Percentiles rank a stretch among this genome's conserved stretches.
Evolutionary conservation across 352 stramenopile genomes (phyloP).

Genomic region (Pythium oligandrum): DNA sequence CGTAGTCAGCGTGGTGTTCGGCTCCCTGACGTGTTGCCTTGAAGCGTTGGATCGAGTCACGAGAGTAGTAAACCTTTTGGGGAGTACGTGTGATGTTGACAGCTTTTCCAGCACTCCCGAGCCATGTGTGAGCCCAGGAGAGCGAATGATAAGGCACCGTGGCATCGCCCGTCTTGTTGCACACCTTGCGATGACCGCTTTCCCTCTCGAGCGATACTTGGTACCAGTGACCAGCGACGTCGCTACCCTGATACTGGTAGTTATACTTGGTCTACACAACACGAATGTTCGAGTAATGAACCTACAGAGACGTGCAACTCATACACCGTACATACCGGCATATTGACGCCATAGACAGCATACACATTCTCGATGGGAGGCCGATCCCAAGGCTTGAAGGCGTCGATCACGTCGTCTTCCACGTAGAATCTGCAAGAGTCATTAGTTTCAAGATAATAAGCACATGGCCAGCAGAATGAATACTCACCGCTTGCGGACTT

Average conservation of each 20-base stretch:
- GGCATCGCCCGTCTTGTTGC: conserved; percentile 67
- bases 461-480: neutral
- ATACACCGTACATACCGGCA: conserved; percentile 33
- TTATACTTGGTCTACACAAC: conserved; percentile 52
- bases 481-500: conserved; percentile 35
- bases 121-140: conserved; percentile 74
- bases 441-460: neutral
- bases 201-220: conserved; percentile 54
- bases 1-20: conserved; percentile 63
- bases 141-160: conserved; percentile 80
- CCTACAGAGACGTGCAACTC: too few relatives aligned
- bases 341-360: conserved; percentile 70
- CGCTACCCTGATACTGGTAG: conserved; percentile 63
- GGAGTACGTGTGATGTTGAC: conserved; percentile 71
- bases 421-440: conserved; percentile 45
- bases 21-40: conserved; percentile 33
- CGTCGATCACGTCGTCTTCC: conserved; percentile 58
- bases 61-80: conserved; percentile 70
- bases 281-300: too few relatives aligned
- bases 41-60: conserved; percentile 45
- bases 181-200: conserved; percentile 35
- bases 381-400: conserved; percentile 51
- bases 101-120: conserved; percentile 31
- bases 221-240: conserved; percentile 51
- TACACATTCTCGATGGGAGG: conserved; percentile 75